These are phyloP conservation scores for Trichothecium roseum DNA, from an alignment of 2,329 filamentous ascomycete genomes.

Conservation along the genomic window DNA sequence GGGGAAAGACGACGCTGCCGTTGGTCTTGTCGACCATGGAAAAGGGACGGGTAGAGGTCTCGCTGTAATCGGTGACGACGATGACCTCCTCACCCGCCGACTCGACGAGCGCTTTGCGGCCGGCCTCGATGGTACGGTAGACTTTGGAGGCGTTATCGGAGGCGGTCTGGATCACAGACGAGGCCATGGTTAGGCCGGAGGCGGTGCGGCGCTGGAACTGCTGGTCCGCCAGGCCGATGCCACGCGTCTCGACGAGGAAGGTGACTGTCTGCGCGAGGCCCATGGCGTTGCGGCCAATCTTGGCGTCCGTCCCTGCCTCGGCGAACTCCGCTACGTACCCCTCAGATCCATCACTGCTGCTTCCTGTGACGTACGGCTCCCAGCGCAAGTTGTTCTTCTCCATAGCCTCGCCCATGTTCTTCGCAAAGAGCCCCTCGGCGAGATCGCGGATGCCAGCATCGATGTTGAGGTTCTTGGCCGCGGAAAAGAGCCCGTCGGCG, in stretches of 20 bases:
- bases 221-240: conserved; percentile 18
- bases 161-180: conserved; percentile 17
- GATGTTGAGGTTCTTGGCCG: conserved; percentile 23
- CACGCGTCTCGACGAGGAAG: conserved; percentile 19
- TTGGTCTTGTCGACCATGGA: conserved; percentile 16
- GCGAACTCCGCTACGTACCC: conserved; percentile 11
- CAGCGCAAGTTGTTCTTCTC: conserved; percentile 14
- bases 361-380: conserved; percentile 17
- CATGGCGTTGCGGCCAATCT: conserved; percentile 19
- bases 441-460: conserved; percentile 16
- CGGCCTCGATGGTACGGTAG: conserved; percentile 12
- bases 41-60: conserved; percentile 10
- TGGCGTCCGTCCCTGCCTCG: conserved; percentile 17
- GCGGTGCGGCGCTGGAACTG: conserved; percentile 19
- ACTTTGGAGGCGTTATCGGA: conserved; percentile 17
- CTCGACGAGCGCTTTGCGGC: conserved; percentile 14
- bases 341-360: conserved; percentile 3
- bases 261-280: conserved; percentile 17
- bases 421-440: conserved; percentile 17
- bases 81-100: conserved; percentile 14
- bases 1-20: conserved; percentile 14
- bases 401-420: conserved; percentile 16
- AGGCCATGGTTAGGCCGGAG: conserved; percentile 15
- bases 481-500: conserved; percentile 19
- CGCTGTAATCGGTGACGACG: conserved; percentile 16